phyloP scores from a whole-genome alignment of 768 basidiomycete genomes.

The Boletus subparvulus region DNA sequence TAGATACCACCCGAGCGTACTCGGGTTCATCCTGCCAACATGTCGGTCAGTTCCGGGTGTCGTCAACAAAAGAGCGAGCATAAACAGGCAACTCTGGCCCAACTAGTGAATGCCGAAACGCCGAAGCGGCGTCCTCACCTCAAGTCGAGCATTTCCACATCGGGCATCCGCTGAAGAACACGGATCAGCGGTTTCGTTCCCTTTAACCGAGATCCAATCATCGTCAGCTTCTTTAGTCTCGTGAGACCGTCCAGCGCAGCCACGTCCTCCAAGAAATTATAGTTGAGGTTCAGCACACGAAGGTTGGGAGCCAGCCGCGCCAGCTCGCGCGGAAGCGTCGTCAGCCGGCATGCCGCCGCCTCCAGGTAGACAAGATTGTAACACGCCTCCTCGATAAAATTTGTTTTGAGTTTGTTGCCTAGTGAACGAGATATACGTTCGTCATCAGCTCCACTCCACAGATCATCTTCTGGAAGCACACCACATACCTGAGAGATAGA shows the following conservation, averaged over 20 bases:
- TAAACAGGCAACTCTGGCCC: background rate
- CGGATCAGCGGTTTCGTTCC: constrained; percentile 73
- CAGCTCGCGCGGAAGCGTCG: constrained; percentile 67
- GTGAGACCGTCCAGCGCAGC: constrained; percentile 65
- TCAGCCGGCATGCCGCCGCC: constrained; percentile 82
- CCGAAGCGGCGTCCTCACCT: constrained; percentile 51
- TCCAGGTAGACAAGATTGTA: constrained; percentile 93
- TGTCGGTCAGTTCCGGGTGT: constrained; percentile 29
- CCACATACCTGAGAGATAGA: constrained; percentile 89
- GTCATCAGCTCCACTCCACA: constrained; percentile 15
- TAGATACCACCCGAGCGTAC: constrained; percentile 93
- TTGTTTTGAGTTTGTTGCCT: constrained; percentile 69
- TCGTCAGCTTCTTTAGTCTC: constrained; percentile 77
- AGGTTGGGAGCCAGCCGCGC: constrained; percentile 74
- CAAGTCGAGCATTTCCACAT: constrained; percentile 89
- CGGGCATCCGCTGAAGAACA: constrained; percentile 66
- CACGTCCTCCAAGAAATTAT: constrained; percentile 88
- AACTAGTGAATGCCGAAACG: constrained; percentile 2
- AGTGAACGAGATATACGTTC: constrained; percentile 29
- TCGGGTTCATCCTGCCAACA: constrained; percentile 83
- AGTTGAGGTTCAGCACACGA: constrained; percentile 91
- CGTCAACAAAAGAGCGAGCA: constrained; percentile 3
- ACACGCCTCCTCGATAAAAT: constrained; percentile 70
- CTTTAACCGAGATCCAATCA: constrained; percentile 82
- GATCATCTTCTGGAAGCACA: constrained; percentile 16